Evolutionary conservation across 441 rosid genomes (phyloP).

Genomic region (Aleurites moluccanus): DNA sequence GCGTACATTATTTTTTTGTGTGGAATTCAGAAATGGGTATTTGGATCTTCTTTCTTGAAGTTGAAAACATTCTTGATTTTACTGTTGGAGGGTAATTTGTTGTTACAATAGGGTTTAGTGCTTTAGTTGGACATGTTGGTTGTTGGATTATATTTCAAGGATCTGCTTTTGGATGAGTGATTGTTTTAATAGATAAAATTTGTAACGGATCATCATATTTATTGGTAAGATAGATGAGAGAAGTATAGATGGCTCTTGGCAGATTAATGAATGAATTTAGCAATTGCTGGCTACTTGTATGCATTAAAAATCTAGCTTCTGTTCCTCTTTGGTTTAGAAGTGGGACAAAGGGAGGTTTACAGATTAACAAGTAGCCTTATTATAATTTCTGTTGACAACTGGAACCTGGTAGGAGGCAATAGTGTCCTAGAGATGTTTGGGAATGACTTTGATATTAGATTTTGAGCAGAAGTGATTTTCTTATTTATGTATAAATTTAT

Average conservation of each 20-base stretch:
- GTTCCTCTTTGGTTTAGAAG: not conserved
- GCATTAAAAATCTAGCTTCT: not conserved
- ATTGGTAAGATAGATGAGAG: not conserved
- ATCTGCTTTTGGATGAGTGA: not conserved
- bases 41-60: conserved; percentile 9
- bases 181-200: not conserved
- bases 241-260: not conserved
- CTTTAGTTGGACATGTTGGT: conserved; percentile 1
- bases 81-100: not conserved
- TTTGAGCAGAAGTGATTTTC: not conserved
- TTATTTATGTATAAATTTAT: too few relatives aligned
- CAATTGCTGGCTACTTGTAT: not conserved
- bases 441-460: not conserved
- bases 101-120: not conserved
- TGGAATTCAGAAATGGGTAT: not conserved
- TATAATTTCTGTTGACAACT: conserved; percentile 4
- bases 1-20: not conserved
- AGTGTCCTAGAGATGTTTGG: not conserved
- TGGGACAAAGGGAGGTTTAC: not conserved
- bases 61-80: conserved; percentile 3
- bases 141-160: not conserved
- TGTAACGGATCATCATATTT: not conserved
- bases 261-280: not conserved
- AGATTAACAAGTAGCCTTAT: not conserved
- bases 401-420: conserved; percentile 1